Conservation (phyloP, 495 filamentous ascomycete species). For the Penicillium cataractarum region DNA sequence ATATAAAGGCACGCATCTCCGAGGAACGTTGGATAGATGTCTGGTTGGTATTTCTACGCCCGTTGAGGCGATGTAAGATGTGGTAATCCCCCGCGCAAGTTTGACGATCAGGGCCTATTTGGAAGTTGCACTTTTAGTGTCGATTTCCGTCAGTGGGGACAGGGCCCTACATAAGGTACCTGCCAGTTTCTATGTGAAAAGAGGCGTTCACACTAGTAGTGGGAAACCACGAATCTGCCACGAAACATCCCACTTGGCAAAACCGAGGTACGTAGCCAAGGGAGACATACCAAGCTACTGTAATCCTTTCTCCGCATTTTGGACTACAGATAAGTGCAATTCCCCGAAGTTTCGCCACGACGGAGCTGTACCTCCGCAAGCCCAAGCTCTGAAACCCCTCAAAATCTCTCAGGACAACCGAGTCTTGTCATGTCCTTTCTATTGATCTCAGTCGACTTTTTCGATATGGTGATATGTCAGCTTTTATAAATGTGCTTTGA, state of each 20-base stretch:
- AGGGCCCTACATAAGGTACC: no score
- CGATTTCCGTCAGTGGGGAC: neutral
- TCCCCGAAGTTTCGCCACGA: neutral
- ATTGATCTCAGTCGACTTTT: neutral
- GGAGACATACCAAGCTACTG: neutral
- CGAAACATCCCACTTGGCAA: neutral
- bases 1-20: neutral
- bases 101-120: neutral
- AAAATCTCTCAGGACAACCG: neutral
- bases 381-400: neutral
- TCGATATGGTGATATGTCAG: neutral
- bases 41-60: neutral
- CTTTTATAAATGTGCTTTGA: neutral
- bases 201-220: neutral
- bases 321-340: neutral
- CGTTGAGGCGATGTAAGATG: neutral
- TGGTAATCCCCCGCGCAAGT: neutral
- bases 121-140: neutral
- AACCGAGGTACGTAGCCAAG: neutral
- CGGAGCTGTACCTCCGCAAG: neutral
- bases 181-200: neutral
- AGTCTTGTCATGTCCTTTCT: neutral
- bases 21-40: neutral
- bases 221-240: neutral
- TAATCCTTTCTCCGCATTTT: neutral